Conservation (phyloP, 345 rosid species). For the Linum trigynum region DNA sequence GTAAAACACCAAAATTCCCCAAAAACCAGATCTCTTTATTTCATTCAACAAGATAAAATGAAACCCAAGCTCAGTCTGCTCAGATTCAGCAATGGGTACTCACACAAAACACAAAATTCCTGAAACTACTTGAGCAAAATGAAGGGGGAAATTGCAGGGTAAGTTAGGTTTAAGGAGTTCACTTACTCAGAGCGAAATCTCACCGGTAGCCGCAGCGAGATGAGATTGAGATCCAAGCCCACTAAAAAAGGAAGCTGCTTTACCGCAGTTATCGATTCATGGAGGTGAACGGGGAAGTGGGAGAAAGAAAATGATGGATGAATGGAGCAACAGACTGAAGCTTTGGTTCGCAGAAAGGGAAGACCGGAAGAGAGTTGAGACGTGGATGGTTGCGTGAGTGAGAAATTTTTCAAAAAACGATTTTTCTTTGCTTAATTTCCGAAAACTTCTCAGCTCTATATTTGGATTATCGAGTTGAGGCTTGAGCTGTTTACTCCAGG, state of each 20-base stretch:
- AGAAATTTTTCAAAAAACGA: neutral
- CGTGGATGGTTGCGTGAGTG: neutral
- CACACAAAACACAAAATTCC: slow-evolving; percentile 6
- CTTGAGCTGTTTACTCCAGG: neutral
- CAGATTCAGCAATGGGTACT: slow-evolving; percentile 2
- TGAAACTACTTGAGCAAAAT: neutral
- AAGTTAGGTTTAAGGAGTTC: neutral
- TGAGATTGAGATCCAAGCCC: neutral
- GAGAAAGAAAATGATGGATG: neutral
- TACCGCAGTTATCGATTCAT: too few relatives aligned
- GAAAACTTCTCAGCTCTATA: too few relatives aligned
- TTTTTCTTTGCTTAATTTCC: neutral
- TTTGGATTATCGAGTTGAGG: too few relatives aligned
- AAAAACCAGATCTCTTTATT: slow-evolving; percentile 10
- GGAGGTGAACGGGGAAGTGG: too few relatives aligned
- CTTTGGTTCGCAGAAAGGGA: neutral
- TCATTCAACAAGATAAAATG: slow-evolving; percentile 1
- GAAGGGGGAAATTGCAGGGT: neutral
- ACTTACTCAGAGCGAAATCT: neutral
- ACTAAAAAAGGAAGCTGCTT: neutral
- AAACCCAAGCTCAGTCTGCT: slow-evolving; percentile 2
- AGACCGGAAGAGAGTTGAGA: neutral
- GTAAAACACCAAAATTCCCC: slow-evolving; percentile 3
- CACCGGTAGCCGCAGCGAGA: neutral
- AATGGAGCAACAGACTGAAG: neutral